Evolutionary conservation across 73 alveolate genomes (phyloP).

Genomic region (Blepharisma japonicum): DNA sequence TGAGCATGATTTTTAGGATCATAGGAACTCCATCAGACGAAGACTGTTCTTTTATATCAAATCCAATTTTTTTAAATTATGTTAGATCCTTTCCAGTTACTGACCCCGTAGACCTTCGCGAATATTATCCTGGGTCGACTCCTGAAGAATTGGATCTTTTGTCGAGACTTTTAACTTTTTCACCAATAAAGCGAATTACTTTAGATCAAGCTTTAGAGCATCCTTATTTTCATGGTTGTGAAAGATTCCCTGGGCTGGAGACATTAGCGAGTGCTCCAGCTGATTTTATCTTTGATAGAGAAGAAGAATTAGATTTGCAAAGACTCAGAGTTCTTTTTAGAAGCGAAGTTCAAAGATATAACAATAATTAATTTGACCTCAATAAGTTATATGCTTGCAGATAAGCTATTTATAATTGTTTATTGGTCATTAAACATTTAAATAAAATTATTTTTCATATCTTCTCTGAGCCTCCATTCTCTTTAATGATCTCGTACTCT

Average conservation of each 20-base stretch:
- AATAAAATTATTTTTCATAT: too few relatives aligned
- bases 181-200: conserved; percentile 75
- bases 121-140: conserved; percentile 72
- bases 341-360: conserved; percentile 46
- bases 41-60: conserved; percentile 67
- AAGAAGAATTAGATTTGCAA: conserved; percentile 41
- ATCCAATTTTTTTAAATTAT: conserved; percentile 79
- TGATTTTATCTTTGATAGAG: conserved; percentile 45
- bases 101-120: conserved; percentile 52
- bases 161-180: conserved; percentile 61
- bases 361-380: too few relatives aligned
- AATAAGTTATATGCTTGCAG: too few relatives aligned
- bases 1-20: conserved; percentile 46
- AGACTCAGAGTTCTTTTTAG: conserved; percentile 46
- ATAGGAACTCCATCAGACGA: conserved; percentile 41
- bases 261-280: conserved; percentile 46
- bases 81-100: conserved; percentile 66
- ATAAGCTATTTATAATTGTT: too few relatives aligned
- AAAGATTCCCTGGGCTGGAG: conserved; percentile 46
- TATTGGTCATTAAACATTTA: too few relatives aligned
- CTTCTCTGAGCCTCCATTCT: background rate
- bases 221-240: conserved; percentile 55
- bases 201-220: conserved; percentile 82
- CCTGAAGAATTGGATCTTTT: conserved; percentile 69
- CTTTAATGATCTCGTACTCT: background rate